Base-by-base conservation (phyloP, 768 basidiomycete genomes). In the Tricholoma flavovirens region DNA sequence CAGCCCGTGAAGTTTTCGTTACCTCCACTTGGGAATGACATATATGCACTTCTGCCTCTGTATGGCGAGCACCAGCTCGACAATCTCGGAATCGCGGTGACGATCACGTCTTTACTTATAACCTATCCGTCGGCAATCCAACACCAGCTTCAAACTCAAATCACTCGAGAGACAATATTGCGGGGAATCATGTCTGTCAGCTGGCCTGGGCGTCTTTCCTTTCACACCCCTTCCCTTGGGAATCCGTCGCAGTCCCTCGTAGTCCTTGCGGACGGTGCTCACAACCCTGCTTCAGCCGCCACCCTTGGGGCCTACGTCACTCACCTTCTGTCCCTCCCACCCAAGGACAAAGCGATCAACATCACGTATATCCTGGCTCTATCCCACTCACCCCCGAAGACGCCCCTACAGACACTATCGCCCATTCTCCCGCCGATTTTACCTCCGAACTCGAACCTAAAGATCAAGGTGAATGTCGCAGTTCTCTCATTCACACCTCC, bases 241-340 rank as follows among this genome's bases (percentile, higher is more conserved):
- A 33, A 48, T 32, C 56, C 64, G 14, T 22, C 43, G 11, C 40
- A 57, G 21, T 53, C 58, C 6, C 59, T 71, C 10, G 59, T 79
- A 7, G 70, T 95, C 11, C 78, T 98, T 10, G 88, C 87, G 4
- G 97, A 99, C 64, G 97, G 97, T 3, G 96, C 97, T 0, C 97
- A 98, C 69, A 99, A 98, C 66, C 72, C 84, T 6, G 86, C 90
- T 5, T 93, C 93, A 0, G 80, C 93, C 0, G 60, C 69, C 26
- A 81, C 81, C 0, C 81, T 98, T 10, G 78, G 84, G 7, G 66
- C 74, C 2, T 98, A 92, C 67, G 71, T 95, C 55, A 54, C 69
- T 72, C 46, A 75, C 72, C 59, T 71, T 63, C 45, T 69, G 56
- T 53, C 66, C 12, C 53, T 60, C 12, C n/a, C n/a, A n/a, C n/a